A percentile compares a stretch with the other conserved stretches of the same genome.
phyloP scores from a whole-genome alignment of 1,284 basidiomycete genomes.

The Heterobasidion irregulare region DNA sequence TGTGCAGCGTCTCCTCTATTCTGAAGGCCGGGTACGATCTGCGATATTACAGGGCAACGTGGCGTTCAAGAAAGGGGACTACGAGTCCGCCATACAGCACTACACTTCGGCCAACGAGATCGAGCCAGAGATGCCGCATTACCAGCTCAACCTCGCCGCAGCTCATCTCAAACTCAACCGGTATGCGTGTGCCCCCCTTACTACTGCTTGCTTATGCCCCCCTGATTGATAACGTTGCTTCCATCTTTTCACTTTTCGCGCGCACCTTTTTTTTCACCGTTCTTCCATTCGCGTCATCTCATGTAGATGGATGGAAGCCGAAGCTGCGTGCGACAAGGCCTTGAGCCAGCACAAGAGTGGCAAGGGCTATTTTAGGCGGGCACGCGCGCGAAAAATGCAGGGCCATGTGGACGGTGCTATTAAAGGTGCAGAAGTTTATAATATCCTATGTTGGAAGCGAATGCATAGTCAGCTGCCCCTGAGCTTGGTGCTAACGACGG shows the following conservation, averaged over 20 bases:
- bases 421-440: slow-evolving; percentile 30
- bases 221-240: background rate
- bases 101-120: slow-evolving; percentile 52
- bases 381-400: slow-evolving; percentile 53
- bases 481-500: no score
- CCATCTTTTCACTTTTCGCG: no score
- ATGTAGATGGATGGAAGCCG: slow-evolving; percentile 57
- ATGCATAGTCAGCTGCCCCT: background rate
- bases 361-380: slow-evolving; percentile 59
- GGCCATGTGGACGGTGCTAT: slow-evolving; percentile 50
- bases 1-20: background rate
- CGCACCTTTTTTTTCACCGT: background rate
- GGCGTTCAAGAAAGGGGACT: slow-evolving; percentile 55
- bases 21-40: no score
- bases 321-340: slow-evolving; percentile 54
- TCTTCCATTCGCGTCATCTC: background rate
- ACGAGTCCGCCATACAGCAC: slow-evolving; percentile 39
- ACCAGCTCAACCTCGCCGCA: slow-evolving; percentile 64
- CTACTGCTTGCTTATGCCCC: background rate
- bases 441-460: no score
- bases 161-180: slow-evolving; percentile 57
- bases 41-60: slow-evolving; percentile 41
- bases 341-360: slow-evolving; percentile 53
- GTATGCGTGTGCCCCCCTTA: slow-evolving; percentile 22
- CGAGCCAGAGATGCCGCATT: slow-evolving; percentile 63